Evolutionary conservation across 2,329 filamentous ascomycete genomes (phyloP).

Genomic region (Apiospora arundinis): DNA sequence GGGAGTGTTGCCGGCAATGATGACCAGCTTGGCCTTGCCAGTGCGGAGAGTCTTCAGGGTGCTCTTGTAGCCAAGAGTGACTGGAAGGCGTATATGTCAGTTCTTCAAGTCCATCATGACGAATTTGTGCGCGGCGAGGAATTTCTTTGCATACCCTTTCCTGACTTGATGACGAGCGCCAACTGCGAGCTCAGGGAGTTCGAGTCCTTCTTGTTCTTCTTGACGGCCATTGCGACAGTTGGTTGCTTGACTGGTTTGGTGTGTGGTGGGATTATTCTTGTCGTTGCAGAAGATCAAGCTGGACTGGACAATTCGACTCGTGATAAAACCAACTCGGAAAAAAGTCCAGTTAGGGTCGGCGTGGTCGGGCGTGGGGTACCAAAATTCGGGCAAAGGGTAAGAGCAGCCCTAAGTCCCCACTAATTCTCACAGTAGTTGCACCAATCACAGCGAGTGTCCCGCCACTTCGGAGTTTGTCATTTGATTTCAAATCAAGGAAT

Average conservation of each 20-base stretch:
- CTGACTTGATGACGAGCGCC: conserved; percentile 53
- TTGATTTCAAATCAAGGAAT: conserved; percentile 62
- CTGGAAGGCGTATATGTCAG: conserved; percentile 50
- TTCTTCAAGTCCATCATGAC: conserved; percentile 54
- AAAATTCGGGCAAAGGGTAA: conserved; percentile 17
- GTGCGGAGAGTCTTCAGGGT: conserved; percentile 88
- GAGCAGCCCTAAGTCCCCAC: conserved; percentile 15
- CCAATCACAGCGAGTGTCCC: conserved; percentile 21
- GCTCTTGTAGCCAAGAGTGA: conserved; percentile 89
- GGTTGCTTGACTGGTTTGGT: conserved; percentile 22
- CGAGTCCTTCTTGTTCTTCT: conserved; percentile 89
- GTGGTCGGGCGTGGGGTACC: conserved; percentile 3
- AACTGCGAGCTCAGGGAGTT: conserved; percentile 67
- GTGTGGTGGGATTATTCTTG: conserved; percentile 10
- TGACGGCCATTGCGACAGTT: conserved; percentile 67
- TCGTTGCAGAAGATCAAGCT: conserved; percentile 13
- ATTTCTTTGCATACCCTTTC: conserved; percentile 56
- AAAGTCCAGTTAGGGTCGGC: conserved; percentile 13
- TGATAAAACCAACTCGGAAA: conserved; percentile 14
- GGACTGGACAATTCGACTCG: conserved; percentile 1
- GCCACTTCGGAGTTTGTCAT: conserved; percentile 30
- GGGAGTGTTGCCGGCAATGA: conserved; percentile 92
- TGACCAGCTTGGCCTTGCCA: conserved; percentile 88
- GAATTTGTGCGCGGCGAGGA: conserved; percentile 31
- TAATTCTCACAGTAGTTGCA: neutral